Conservation (phyloP, 2,329 filamentous ascomycete genomes). For the Calonectria multiphialidica region DNA sequence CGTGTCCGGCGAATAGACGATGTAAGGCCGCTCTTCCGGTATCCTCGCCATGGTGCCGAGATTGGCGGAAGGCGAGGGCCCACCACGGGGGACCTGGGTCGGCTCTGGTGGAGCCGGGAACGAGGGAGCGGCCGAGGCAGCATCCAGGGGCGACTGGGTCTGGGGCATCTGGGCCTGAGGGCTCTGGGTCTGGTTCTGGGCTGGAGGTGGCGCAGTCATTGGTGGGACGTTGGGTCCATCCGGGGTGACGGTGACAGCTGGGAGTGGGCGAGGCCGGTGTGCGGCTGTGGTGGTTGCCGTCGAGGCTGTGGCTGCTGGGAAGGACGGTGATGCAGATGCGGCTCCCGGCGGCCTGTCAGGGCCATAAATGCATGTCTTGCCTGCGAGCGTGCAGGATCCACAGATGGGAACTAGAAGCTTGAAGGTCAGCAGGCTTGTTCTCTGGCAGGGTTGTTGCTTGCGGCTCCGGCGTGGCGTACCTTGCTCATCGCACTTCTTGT, state of each 20-base stretch:
- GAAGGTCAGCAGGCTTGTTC: slow-evolving; percentile 10
- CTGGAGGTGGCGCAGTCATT: slow-evolving; percentile 2
- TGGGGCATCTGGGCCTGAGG: slow-evolving; percentile 5
- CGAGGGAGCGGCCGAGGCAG: neutral
- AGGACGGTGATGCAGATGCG: slow-evolving; percentile 18
- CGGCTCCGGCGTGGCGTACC: neutral
- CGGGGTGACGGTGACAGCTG: slow-evolving; percentile 11
- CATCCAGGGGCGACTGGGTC: neutral
- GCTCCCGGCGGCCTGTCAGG: slow-evolving; percentile 11
- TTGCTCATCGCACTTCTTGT: slow-evolving; percentile 24
- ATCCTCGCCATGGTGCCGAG: slow-evolving; percentile 10
- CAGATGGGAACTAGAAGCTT: slow-evolving; percentile 17
- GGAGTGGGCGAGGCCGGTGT: slow-evolving; percentile 4
- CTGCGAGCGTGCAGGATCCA: slow-evolving; percentile 18
- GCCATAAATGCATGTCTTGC: slow-evolving; percentile 23
- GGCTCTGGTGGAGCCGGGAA: slow-evolving; percentile 11
- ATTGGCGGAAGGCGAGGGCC: slow-evolving; percentile 5
- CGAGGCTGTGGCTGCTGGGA: slow-evolving; percentile 28
- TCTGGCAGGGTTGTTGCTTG: neutral
- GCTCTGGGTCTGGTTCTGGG: neutral
- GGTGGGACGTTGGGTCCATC: slow-evolving; percentile 7
- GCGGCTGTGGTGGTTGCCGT: slow-evolving; percentile 23
- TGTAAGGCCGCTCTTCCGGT: slow-evolving; percentile 15
- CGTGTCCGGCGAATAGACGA: slow-evolving; percentile 15
- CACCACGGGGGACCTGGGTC: slow-evolving; percentile 5